A percentile compares a stretch with the other conserved stretches of the same genome.
Evolutionary conservation across 2,329 filamentous ascomycete genomes (phyloP).

Genomic region (Cladosporium velox): DNA sequence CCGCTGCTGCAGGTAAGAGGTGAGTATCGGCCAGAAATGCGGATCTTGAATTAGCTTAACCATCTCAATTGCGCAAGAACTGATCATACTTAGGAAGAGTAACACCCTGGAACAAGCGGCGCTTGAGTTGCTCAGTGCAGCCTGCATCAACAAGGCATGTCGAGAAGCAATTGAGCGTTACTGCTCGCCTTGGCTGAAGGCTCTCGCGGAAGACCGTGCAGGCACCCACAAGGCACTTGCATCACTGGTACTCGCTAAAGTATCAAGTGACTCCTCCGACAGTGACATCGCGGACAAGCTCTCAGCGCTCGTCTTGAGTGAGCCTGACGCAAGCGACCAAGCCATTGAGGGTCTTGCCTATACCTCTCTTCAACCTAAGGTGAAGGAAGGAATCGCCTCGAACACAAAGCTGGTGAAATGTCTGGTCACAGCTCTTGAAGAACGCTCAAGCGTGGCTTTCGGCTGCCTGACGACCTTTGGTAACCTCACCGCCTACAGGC

Average conservation of each 20-base stretch:
- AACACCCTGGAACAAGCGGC: slow-evolving; percentile 82
- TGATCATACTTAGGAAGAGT: slow-evolving; percentile 63
- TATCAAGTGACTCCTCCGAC: slow-evolving; percentile 36
- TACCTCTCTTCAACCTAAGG: slow-evolving; percentile 77
- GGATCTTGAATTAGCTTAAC: no score
- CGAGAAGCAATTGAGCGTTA: slow-evolving; percentile 82
- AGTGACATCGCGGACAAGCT: slow-evolving; percentile 35
- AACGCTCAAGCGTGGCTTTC: slow-evolving; percentile 60
- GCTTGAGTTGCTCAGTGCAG: slow-evolving; percentile 86
- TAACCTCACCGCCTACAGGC: slow-evolving; percentile 81
- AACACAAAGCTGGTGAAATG: slow-evolving; percentile 69
- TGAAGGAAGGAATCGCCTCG: slow-evolving; percentile 77
- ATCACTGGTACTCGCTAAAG: slow-evolving; percentile 58
- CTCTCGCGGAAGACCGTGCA: slow-evolving; percentile 61
- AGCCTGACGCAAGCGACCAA: slow-evolving; percentile 52
- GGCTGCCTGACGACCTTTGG: slow-evolving; percentile 82
- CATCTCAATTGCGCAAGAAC: slow-evolving; percentile 6
- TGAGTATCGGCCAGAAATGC: not conserved
- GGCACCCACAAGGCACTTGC: slow-evolving; percentile 43
- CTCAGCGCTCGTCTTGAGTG: slow-evolving; percentile 38
- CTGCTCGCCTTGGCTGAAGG: slow-evolving; percentile 83
- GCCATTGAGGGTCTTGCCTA: slow-evolving; percentile 91
- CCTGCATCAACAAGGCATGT: slow-evolving; percentile 81
- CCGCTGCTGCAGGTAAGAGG: slow-evolving; percentile 35
- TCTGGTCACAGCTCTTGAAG: slow-evolving; percentile 64